phyloP scores from a whole-genome alignment of 2,329 filamentous ascomycete species.

The Fusarium oxysporum region DNA sequence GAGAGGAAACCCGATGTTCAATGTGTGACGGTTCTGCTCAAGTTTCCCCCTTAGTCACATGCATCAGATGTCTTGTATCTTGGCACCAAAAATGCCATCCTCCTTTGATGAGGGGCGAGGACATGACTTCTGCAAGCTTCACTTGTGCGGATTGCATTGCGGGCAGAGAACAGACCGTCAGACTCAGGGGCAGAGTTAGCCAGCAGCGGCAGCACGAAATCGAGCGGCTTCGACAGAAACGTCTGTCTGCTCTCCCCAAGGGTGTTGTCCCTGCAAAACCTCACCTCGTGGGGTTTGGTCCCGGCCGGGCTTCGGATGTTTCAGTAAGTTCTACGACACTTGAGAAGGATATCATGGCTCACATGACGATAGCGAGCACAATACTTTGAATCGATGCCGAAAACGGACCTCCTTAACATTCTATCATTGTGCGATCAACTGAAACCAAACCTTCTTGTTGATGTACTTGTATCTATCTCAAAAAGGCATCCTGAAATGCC shows the following conservation, averaged over 20 bases:
- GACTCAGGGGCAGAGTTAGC: conserved; percentile 25
- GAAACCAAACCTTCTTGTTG: conserved; percentile 55
- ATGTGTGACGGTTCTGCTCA: conserved; percentile 32
- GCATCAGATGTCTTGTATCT: conserved; percentile 34
- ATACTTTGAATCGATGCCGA: conserved; percentile 54
- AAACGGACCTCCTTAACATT: conserved; percentile 55
- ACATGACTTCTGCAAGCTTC: conserved; percentile 7
- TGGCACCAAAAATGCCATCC: conserved; percentile 45
- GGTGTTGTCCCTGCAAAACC: conserved; percentile 51
- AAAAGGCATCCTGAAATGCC: conserved; percentile 57
- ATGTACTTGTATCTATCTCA: conserved; percentile 57
- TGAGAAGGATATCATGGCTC: background rate
- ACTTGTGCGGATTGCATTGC: conserved; percentile 37
- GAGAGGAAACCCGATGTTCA: conserved; percentile 12
- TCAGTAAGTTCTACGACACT: conserved; percentile 47
- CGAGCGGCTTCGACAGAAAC: conserved; percentile 48
- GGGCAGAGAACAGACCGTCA: conserved; percentile 13
- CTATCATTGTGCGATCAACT: conserved; percentile 57
- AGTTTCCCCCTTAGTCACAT: conserved; percentile 28
- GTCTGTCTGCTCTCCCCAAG: conserved; percentile 49
- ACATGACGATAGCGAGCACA: conserved; percentile 48
- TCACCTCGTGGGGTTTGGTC: conserved; percentile 54
- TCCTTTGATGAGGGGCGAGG: conserved; percentile 12
- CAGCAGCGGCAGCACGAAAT: conserved; percentile 44
- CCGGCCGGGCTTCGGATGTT: conserved; percentile 49